phyloP scores from a whole-genome alignment of 2,329 filamentous ascomycete genomes.

The Aspergillus hiratsukae region DNA sequence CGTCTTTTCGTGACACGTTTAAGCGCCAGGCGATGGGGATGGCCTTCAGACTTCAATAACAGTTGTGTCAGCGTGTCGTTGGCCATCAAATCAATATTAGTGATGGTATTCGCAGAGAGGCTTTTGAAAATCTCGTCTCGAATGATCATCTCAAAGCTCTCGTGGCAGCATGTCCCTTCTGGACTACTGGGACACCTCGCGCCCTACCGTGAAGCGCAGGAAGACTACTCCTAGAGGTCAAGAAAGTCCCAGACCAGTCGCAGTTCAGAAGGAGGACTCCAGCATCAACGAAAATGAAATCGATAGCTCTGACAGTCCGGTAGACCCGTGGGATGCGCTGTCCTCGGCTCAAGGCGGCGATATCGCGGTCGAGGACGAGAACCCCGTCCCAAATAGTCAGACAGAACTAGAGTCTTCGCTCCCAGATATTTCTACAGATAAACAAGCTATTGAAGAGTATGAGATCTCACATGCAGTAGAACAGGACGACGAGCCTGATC shows the following conservation, averaged over 20 bases:
- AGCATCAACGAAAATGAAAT: not conserved
- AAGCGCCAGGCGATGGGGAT: not conserved
- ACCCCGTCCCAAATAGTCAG: conserved; percentile 33
- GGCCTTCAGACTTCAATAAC: not conserved
- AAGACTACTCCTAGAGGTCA: conserved; percentile 17
- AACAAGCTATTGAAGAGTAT: conserved; percentile 74
- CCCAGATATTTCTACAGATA: conserved; percentile 61
- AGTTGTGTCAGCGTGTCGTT: not conserved
- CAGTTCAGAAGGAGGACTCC: conserved; percentile 6
- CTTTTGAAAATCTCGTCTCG: not conserved
- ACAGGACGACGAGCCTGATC: conserved; percentile 30
- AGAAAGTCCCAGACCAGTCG: not conserved
- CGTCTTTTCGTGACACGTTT: conserved; percentile 7
- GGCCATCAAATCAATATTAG: not conserved
- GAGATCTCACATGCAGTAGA: conserved; percentile 63
- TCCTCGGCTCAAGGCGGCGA: not conserved
- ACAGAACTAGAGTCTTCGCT: conserved; percentile 70
- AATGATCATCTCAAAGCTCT: conserved; percentile 5
- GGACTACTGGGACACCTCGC: conserved; percentile 34
- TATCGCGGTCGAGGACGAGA: not conserved
- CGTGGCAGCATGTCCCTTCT: conserved; percentile 29
- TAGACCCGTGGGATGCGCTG: conserved; percentile 31
- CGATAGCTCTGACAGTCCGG: conserved; percentile 23
- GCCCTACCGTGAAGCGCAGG: conserved; percentile 28
- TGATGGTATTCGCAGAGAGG: not conserved